These are phyloP conservation scores for Gliomastix tumulicola DNA, from an alignment of 2,329 filamentous ascomycete genomes.

Conservation along the genomic window DNA sequence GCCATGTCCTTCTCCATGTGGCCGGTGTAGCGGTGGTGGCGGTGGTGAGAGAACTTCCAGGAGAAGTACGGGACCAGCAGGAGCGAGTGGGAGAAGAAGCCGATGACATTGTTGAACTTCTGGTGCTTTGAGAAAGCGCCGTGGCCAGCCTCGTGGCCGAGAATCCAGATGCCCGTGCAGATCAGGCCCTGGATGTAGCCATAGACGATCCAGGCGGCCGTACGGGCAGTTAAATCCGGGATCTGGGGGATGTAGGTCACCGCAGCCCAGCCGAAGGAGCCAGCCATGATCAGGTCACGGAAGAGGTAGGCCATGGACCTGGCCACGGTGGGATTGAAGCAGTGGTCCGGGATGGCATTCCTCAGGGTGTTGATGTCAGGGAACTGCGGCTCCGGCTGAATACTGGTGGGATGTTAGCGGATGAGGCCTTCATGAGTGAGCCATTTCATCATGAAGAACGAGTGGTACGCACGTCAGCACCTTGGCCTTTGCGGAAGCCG, in stretches of 20 bases:
- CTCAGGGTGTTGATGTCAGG: conserved; percentile 41
- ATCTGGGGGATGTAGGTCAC: conserved; percentile 47
- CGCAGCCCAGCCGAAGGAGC: conserved; percentile 39
- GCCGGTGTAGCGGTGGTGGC: conserved; percentile 63
- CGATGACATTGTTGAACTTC: conserved; percentile 52
- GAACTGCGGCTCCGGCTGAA: conserved; percentile 16
- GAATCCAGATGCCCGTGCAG: conserved; percentile 63
- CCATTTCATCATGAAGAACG: too few species aligned
- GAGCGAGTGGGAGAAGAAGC: conserved; percentile 58
- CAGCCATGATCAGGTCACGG: conserved; percentile 45
- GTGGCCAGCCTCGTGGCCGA: conserved; percentile 67
- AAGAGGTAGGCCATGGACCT: conserved; percentile 48
- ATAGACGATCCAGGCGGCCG: conserved; percentile 48
- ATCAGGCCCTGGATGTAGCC: conserved; percentile 58
- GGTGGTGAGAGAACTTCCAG: conserved; percentile 64
- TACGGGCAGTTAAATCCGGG: conserved; percentile 32
- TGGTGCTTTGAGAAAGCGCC: conserved; percentile 55
- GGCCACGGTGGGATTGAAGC: conserved; percentile 48
- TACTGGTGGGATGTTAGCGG: too few species aligned
- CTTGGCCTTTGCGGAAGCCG: too few species aligned
- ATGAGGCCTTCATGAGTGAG: too few species aligned
- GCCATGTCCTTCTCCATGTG: conserved; percentile 63
- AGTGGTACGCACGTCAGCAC: too few species aligned
- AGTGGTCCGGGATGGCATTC: conserved; percentile 52
- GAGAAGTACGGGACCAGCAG: conserved; percentile 65